phyloP scores from a whole-genome alignment of 75 land plant genomes.

The Pinus taeda region DNA sequence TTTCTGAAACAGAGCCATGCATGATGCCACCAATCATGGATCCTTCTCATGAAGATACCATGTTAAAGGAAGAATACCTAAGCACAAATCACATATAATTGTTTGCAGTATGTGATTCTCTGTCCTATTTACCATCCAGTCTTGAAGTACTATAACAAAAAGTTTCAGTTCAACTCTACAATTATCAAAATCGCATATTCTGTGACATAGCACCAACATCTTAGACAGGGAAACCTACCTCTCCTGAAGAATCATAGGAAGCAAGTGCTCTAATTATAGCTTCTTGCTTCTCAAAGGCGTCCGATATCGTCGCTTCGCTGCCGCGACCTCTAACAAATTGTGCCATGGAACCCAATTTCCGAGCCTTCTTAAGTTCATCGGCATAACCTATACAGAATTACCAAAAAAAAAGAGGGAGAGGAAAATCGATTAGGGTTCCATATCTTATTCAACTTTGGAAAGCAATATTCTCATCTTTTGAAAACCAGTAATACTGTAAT shows the following conservation, averaged over 20 bases:
- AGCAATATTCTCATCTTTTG: too few relatives aligned
- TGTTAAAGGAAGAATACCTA: neutral
- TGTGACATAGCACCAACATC: too few relatives aligned
- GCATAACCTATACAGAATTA: constrained; percentile 51
- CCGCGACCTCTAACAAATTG: constrained; percentile 65
- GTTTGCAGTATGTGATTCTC: too few relatives aligned
- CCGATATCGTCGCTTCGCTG: constrained; percentile 52
- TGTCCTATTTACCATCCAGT: too few relatives aligned
- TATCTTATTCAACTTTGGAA: too few relatives aligned
- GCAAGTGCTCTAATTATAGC: constrained; percentile 69
- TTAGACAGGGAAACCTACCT: constrained; percentile 23
- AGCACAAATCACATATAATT: neutral
- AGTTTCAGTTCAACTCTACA: too few relatives aligned
- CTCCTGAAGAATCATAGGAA: constrained; percentile 51
- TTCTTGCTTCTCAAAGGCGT: constrained; percentile 76
- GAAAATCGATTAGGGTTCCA: too few relatives aligned
- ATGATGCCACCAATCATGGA: neutral
- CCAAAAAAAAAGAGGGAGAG: too few relatives aligned
- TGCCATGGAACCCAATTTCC: constrained; percentile 52
- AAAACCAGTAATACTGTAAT: too few relatives aligned
- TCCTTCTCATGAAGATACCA: neutral
- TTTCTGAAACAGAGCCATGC: neutral
- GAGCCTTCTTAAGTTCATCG: constrained; percentile 73
- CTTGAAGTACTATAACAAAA: too few relatives aligned
- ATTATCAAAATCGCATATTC: too few relatives aligned